A percentile compares a stretch with the other conserved stretches of the same genome.
phyloP scores from a whole-genome alignment of 2,329 filamentous ascomycete species.

The Pseudopithomyces maydicus region DNA sequence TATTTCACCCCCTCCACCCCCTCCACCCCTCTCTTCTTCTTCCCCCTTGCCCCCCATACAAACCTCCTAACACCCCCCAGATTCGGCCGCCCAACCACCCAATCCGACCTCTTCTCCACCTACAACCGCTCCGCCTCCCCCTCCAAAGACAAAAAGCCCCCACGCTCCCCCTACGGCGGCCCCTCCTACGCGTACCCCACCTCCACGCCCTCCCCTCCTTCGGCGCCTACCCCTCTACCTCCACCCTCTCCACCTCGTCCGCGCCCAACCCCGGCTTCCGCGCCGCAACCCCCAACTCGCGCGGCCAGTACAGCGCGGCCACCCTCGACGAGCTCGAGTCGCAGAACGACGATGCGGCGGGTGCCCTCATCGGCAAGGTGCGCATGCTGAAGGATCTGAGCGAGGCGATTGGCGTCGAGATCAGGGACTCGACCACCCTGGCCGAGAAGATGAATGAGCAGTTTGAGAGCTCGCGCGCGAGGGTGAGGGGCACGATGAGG shows the following conservation, averaged over 20 bases:
- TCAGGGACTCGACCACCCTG: slow-evolving; percentile 83
- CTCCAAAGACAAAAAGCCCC: slow-evolving; percentile 39
- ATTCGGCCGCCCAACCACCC: slow-evolving; percentile 34
- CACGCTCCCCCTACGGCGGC: slow-evolving; percentile 24
- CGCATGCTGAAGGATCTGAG: slow-evolving; percentile 90
- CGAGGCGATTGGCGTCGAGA: slow-evolving; percentile 91
- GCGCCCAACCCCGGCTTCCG: slow-evolving; percentile 32
- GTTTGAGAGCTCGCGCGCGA: slow-evolving; percentile 83
- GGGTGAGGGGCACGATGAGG: slow-evolving; percentile 91
- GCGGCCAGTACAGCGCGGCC: slow-evolving; percentile 90
- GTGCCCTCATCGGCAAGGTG: slow-evolving; percentile 90
- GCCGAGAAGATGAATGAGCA: slow-evolving; percentile 95
- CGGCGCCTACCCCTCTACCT: slow-evolving; percentile 39
- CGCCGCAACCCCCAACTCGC: slow-evolving; percentile 56
- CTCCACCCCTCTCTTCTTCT: no score
- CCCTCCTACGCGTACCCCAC: slow-evolving; percentile 21
- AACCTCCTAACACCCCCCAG: slow-evolving; percentile 10
- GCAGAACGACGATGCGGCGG: slow-evolving; percentile 89
- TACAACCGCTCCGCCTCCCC: slow-evolving; percentile 46
- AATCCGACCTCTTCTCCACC: slow-evolving; percentile 47
- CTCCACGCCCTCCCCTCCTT: slow-evolving; percentile 27
- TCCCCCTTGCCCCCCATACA: no score
- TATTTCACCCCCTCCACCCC: no score
- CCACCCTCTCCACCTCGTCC: slow-evolving; percentile 1
- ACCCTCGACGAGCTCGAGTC: slow-evolving; percentile 93